Percentiles rank a stretch among this genome's conserved stretches.
These are phyloP conservation scores for Hanseniaspora sp. DNA, from an alignment of 1,139 yeast genomes.

Conservation along the genomic window DNA sequence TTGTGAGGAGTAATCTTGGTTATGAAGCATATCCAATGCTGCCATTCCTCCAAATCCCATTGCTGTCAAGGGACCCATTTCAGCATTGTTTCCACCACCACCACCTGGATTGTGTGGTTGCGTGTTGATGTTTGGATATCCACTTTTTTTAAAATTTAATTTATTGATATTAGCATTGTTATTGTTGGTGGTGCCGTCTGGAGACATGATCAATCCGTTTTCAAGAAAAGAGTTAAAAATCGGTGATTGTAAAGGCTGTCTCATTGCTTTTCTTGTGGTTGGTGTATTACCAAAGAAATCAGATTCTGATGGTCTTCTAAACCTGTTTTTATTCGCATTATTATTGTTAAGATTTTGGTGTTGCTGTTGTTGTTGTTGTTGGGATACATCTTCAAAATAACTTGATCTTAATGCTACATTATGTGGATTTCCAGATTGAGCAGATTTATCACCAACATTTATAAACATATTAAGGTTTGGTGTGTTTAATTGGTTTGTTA, in stretches of 20 bases:
- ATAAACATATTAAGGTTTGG: conserved; percentile 11
- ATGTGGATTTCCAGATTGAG: background rate
- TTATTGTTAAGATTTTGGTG: background rate
- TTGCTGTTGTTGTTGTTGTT: background rate
- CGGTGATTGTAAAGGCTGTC: conserved; percentile 8
- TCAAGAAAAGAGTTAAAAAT: conserved; percentile 11
- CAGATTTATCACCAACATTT: conserved; percentile 2
- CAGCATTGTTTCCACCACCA: no score
- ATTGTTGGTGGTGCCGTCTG: background rate
- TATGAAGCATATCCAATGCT: background rate
- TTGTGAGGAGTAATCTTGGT: background rate
- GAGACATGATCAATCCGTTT: conserved; percentile 13
- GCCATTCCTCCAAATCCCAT: background rate
- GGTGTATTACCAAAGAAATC: background rate
- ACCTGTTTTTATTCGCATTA: background rate
- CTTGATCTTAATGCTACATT: background rate
- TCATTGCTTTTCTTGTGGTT: background rate
- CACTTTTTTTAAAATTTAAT: background rate
- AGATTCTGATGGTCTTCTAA: conserved; percentile 3
- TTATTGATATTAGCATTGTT: background rate
- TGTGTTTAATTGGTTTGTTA: conserved; percentile 8
- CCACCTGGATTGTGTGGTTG: background rate
- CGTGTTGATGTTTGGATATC: background rate
- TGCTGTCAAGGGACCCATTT: background rate
- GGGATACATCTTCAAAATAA: conserved; percentile 4